phyloP scores from a whole-genome alignment of 148 eudicot genomes.

The Pouteria glomerata region DNA sequence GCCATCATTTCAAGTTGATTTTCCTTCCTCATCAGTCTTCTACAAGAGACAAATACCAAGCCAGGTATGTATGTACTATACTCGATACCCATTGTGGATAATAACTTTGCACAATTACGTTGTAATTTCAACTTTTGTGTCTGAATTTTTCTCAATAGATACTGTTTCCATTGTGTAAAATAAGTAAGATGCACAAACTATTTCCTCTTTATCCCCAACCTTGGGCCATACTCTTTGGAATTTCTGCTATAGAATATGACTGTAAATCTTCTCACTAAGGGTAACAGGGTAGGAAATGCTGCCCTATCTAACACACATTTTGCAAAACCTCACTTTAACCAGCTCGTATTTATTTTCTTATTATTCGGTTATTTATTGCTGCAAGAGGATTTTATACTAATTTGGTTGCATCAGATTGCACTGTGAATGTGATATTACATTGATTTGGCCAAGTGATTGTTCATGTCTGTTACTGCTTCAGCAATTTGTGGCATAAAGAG shows the following conservation, averaged over 20 bases:
- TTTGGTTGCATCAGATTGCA: not conserved
- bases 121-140: not conserved
- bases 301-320: not conserved
- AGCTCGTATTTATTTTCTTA: not conserved
- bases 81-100: not conserved
- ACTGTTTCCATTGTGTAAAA: not conserved
- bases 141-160: not conserved
- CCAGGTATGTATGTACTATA: slow-evolving; percentile 44
- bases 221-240: not conserved
- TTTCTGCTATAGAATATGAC: not conserved
- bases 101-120: not conserved
- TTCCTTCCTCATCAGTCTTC: slow-evolving; percentile 68
- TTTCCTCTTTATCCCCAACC: not conserved
- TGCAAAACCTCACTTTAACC: not conserved
- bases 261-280: not conserved
- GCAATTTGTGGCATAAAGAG: not conserved
- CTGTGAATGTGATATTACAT: not conserved
- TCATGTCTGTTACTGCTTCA: not conserved
- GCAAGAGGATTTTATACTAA: not conserved
- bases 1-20: slow-evolving; percentile 53
- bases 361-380: not conserved
- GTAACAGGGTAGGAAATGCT: not conserved
- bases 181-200: not conserved
- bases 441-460: not conserved
- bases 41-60: slow-evolving; percentile 75